These are phyloP conservation scores for Solanum commersonii DNA, from an alignment of 257 asterid species.

Conservation along the genomic window DNA sequence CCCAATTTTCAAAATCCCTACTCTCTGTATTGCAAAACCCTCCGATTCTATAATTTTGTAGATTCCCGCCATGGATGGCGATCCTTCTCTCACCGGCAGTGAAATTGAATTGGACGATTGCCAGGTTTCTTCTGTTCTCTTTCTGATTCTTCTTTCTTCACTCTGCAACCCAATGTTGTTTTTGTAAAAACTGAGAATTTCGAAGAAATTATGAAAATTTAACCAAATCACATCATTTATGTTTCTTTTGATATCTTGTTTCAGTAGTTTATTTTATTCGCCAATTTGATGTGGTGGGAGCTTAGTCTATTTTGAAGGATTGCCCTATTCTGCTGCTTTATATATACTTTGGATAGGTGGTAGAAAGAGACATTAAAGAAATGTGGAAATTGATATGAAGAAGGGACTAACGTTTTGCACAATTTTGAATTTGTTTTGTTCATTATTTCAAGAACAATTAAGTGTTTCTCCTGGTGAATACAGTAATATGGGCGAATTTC, in stretches of 20 bases:
- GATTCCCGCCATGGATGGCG: fast-evolving
- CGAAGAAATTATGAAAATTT: neutral
- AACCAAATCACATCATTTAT: neutral
- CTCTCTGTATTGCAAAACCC: neutral
- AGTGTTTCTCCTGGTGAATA: too few relatives aligned
- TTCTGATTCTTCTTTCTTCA: neutral
- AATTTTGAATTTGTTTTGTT: too few relatives aligned
- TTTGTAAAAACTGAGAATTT: too few relatives aligned
- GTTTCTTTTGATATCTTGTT: neutral
- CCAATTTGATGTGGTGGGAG: neutral
- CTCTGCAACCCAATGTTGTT: neutral
- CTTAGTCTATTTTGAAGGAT: too few relatives aligned
- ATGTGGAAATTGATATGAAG: too few relatives aligned
- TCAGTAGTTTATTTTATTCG: neutral
- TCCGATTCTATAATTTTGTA: neutral
- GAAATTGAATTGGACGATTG: neutral
- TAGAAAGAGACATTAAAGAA: too few relatives aligned
- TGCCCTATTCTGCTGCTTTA: too few relatives aligned
- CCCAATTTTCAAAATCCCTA: neutral
- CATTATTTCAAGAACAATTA: too few relatives aligned
- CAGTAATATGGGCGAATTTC: too few relatives aligned
- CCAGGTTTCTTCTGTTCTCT: neutral
- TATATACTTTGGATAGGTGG: too few relatives aligned
- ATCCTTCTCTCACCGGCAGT: neutral
- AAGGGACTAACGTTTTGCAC: too few relatives aligned